A percentile compares a stretch with the other conserved stretches of the same genome.
phyloP scores from a whole-genome alignment of 225 moss, liverwort and hornwort genomes.

The Ulota crispa region DNA sequence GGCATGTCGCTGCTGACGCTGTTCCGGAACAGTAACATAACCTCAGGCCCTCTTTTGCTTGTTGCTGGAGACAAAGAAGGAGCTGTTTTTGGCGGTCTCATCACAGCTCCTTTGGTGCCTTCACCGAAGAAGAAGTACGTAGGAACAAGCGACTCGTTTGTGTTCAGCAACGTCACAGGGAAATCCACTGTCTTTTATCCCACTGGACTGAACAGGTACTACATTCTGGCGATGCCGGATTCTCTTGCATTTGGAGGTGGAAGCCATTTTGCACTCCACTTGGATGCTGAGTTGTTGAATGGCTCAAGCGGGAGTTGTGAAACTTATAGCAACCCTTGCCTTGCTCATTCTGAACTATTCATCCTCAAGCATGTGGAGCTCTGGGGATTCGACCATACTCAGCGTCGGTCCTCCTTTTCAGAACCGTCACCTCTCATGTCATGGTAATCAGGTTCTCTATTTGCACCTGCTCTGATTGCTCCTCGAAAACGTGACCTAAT shows the following conservation, averaged over 20 bases:
- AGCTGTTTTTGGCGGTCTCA: slow-evolving; percentile 80
- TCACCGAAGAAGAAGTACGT: slow-evolving; percentile 90
- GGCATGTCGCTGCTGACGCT: slow-evolving; percentile 94
- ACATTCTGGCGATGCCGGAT: slow-evolving; percentile 69
- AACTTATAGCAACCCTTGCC: slow-evolving; percentile 73
- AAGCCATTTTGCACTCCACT: slow-evolving; percentile 78
- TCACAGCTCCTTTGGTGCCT: slow-evolving; percentile 70
- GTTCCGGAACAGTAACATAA: slow-evolving; percentile 65
- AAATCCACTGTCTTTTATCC: slow-evolving; percentile 62
- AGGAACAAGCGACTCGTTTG: slow-evolving; percentile 89
- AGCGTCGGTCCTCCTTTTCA: slow-evolving; percentile 43
- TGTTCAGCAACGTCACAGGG: slow-evolving; percentile 77
- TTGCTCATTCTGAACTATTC: slow-evolving; percentile 80
- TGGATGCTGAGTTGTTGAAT: slow-evolving; percentile 87
- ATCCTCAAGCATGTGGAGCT: slow-evolving; percentile 84
- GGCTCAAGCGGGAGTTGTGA: slow-evolving; percentile 93
- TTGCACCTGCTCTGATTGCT: neutral
- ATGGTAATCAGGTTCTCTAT: slow-evolving; percentile 28
- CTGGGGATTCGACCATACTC: slow-evolving; percentile 90
- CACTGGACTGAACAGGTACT: slow-evolving; percentile 80
- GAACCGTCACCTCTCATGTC: slow-evolving; percentile 37
- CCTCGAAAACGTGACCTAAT: neutral
- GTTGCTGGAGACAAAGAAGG: slow-evolving; percentile 88
- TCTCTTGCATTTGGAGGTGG: slow-evolving; percentile 89
- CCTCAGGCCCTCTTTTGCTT: slow-evolving; percentile 81